Base-by-base conservation (phyloP, 768 basidiomycete species). In the Cystobasidium ongulense region DNA sequence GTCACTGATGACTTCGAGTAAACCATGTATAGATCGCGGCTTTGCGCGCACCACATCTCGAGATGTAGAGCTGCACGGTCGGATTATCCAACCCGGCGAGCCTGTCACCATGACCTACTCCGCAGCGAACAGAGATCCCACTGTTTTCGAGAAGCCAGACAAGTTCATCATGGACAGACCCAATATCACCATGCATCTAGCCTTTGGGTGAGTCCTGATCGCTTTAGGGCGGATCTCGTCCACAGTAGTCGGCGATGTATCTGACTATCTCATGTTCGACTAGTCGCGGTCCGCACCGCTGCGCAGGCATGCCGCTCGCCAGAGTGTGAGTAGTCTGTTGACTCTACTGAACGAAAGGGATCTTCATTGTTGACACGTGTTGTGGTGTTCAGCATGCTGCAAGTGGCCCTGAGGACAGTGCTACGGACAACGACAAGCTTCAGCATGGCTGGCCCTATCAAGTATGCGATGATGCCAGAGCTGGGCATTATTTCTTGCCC, bases 151-250 rank as follows among this genome's bases (percentile, higher is more conserved):
- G 13, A 57, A 70, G 17, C 74, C 75, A 13, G 54, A 75, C 74
- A 38, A 33, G 4, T 76, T 76, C 64, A 61, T 67, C 39, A 52
- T 76, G 1, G 2, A 70, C 36, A 36, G 75, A 23, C 36, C 62
- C 33, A 76, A 76, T 62, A 70, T 76, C 25, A 29, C 73, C 21
- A 13, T 17, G 27, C 75, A 76, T 53, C 74, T 76, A 11, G 75
- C 73, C 1, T 76, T 76, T 63, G 75, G 75, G 25, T 21, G 36
- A 27, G 43, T 46, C 13, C 13, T n/a, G 13, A n/a, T 13, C 43
- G 43, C 43, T n/a, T 46, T 46, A 46, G 43, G n/a, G 13, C 43
- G 43, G n/a, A 46, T 46, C n/a, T 13, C 43, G 13, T 46, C 43
- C 43, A 13, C 43, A 46, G n/a, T n/a, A n/a, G n/a, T n/a, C n/a